Evolutionary conservation across 2,329 filamentous ascomycete species (phyloP), one percentile per base, ranked within the genome.

Genomic region (Alternaria sp.): DNA sequence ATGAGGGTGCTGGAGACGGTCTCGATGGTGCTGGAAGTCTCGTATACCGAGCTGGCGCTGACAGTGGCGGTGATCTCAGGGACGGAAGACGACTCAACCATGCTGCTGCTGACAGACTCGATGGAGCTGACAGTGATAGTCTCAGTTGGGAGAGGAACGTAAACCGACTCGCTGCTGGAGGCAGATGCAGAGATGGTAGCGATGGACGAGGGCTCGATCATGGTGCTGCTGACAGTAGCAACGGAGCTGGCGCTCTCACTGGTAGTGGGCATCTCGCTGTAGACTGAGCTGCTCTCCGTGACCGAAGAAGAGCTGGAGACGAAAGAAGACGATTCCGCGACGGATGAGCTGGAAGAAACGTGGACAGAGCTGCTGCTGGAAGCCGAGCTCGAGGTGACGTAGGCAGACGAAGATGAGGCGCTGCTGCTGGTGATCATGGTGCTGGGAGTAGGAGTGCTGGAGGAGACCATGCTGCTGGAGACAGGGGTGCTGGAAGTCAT

Each of bases 251-350:
- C 21, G 6, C 17, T 7, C 28, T 49, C 55, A 21, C 44, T 50
- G 4, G 55, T 9, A 28, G 6, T 15, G 47, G 61, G 47, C 3
- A 49, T 40, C 9, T 40, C 36, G 36, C 36, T 47, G 25, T 57
- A 57, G 13, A 57, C 54, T 15, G 62, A 64, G 54, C 58, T 64
- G 54, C 53, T 61, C 46, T 11, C 47, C 2, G 13, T 17, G 11
- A 25, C 40, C 1, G 55, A 32, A 11, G 17, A 23, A 1, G 59
- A 62, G 46, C 54, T 57, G 25, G 36, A 40, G 7, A 12, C 26
- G 3, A 61, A 25, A 6, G 58, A 61, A 25, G 58, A 57, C 11
- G 59, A 57, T 12, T 50, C 58, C 1, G 43, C 28, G 5, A 36
- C 44, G 10, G 44, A 30, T 8, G 51, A 43, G 50, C 62, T 65